These are phyloP conservation scores for Ascochyta viciae-villosae DNA, from an alignment of 2,329 filamentous ascomycete species.

Conservation along the genomic window DNA sequence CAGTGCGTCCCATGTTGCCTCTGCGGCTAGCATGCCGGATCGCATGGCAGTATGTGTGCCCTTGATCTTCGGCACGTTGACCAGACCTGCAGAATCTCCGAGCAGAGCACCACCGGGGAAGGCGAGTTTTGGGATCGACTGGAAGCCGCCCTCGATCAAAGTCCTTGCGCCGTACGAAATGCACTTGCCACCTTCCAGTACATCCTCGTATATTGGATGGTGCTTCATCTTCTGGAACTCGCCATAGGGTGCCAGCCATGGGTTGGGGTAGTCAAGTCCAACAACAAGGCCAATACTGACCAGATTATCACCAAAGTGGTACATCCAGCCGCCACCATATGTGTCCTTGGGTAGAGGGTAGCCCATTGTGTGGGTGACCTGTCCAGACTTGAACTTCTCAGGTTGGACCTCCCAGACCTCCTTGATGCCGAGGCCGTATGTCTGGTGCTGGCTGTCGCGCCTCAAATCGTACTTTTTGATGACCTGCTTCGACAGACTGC, in stretches of 20 bases:
- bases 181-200: slow-evolving; percentile 95
- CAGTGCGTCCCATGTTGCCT: slow-evolving; percentile 84
- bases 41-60: slow-evolving; percentile 98
- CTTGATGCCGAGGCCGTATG: slow-evolving; percentile 92
- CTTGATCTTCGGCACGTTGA: slow-evolving; percentile 99
- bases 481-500: slow-evolving; percentile 92
- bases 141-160: slow-evolving; percentile 92
- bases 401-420: slow-evolving; percentile 97
- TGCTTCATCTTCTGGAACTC: slow-evolving; percentile 99
- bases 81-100: slow-evolving; percentile 93
- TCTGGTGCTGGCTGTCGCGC: slow-evolving; percentile 89
- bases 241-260: slow-evolving; percentile 92
- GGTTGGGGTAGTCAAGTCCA: slow-evolving; percentile 93
- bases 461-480: slow-evolving; percentile 93
- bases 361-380: slow-evolving; percentile 88
- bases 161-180: slow-evolving; percentile 95
- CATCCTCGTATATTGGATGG: slow-evolving; percentile 85
- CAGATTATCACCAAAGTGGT: slow-evolving; percentile 97
- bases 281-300: slow-evolving; percentile 91
- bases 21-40: slow-evolving; percentile 93
- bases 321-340: slow-evolving; percentile 99
- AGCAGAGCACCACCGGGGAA: slow-evolving; percentile 96
- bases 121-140: slow-evolving; percentile 95
- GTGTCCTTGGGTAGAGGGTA: slow-evolving; percentile 88
- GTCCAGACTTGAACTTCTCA: slow-evolving; percentile 86